Conservation (phyloP, 2,329 filamentous ascomycete species). For the Penicillium occitanis region DNA sequence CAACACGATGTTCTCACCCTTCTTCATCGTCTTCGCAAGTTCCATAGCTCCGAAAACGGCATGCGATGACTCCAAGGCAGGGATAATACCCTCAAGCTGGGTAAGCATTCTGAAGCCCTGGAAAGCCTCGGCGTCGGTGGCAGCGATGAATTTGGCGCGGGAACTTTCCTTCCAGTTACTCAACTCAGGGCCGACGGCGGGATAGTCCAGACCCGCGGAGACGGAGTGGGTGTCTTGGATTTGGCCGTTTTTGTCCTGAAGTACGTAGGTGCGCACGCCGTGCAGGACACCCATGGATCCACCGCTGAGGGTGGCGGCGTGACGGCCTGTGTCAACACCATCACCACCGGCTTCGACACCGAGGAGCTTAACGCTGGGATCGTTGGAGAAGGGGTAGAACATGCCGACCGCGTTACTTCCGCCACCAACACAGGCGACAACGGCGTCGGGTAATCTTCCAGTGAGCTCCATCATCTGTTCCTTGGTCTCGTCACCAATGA, state of each 20-base stretch:
- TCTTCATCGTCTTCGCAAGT: conserved; percentile 86
- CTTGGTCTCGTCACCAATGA: conserved; percentile 95
- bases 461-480: conserved; percentile 80
- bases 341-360: conserved; percentile 96
- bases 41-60: conserved; percentile 87
- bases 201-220: conserved; percentile 94
- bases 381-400: conserved; percentile 94
- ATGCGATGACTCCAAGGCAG: conserved; percentile 89
- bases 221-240: conserved; percentile 95
- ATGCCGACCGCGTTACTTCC: conserved; percentile 95
- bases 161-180: conserved; percentile 87
- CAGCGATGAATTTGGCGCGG: conserved; percentile 83
- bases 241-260: conserved; percentile 90
- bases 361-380: conserved; percentile 79
- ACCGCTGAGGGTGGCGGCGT: conserved; percentile 83
- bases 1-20: conserved; percentile 87
- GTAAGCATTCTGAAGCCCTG: conserved; percentile 79
- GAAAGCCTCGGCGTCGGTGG: conserved; percentile 89
- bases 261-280: conserved; percentile 91
- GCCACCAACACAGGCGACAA: conserved; percentile 94
- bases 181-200: conserved; percentile 91
- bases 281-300: conserved; percentile 92
- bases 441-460: conserved; percentile 89
- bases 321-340: conserved; percentile 78
- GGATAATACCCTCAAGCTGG: conserved; percentile 93